Base-by-base conservation (phyloP, 805 yeast genomes). In the Ogataea nonfermentans region DNA sequence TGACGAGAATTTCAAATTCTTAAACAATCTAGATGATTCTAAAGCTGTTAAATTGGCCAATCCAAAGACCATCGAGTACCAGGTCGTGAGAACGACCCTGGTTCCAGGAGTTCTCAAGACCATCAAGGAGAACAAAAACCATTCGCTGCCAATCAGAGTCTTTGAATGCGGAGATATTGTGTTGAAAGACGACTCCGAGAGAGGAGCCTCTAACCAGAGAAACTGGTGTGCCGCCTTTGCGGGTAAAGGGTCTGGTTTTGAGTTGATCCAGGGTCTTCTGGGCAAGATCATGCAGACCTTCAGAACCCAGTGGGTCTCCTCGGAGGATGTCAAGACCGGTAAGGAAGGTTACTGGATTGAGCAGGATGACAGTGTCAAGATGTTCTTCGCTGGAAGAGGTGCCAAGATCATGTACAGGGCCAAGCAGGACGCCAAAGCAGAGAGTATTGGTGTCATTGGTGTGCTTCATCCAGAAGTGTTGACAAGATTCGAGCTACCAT, bases 321-420 rank as follows among this genome's bases (percentile, higher is more conserved):
- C 33, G 44, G 81, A 75, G 46, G 73, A 76, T 46, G 59, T 73
- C 26, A 59, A 66, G 28, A 73, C 67, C 39, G 64, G 69, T 27
- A 74, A 69, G 46, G 85, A 93, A 69, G 96, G 96, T 38, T 85
- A 79, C 67, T 85, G 93, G 93, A 83, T 84, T 43, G 85, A 80
- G 63, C 81, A 83, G 61, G 86, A 81, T 56, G 66, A 65, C 37
- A 70, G 73, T 19, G 74, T 80, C 59, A 73, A 79, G 35, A 84
- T 90, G 44, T 91, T 74, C 68, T 93, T 93, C 84, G 95, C 96
- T 27, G 99, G 98, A 29, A 84, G 99, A 71, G 97, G 96, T 47
- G 99, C 99, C 37, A 81, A 78, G 57, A 74, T 93, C 48, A 77
- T 74, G 67, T 85, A 80, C 68, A 79, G 95, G 71, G 67, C 73